These are phyloP conservation scores for Ambrosiella cleistominuta DNA, from an alignment of 2,329 filamentous ascomycete genomes.

Conservation along the genomic window DNA sequence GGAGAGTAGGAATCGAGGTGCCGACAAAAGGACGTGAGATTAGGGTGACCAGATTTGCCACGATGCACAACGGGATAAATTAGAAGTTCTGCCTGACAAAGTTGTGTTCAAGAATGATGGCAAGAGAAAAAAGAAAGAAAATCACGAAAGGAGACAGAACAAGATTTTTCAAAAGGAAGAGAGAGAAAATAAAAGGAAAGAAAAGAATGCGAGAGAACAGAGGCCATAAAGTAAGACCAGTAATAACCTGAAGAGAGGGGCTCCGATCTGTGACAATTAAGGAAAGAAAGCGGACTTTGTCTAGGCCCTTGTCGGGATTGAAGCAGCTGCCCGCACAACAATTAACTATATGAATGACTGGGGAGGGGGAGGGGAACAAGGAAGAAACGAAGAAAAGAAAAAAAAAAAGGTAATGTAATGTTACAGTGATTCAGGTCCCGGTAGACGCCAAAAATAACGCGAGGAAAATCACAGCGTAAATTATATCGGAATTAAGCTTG, in stretches of 20 bases:
- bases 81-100: background rate
- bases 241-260: background rate
- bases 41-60: background rate
- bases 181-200: background rate
- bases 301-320: constrained; percentile 1
- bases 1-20: background rate
- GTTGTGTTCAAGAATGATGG: background rate
- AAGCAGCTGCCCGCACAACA: constrained; percentile 3
- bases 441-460: too few relatives aligned
- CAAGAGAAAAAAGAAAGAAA: background rate
- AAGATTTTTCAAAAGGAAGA: background rate
- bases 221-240: background rate
- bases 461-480: too few relatives aligned
- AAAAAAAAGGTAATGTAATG: too few relatives aligned
- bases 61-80: background rate
- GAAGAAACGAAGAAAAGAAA: too few relatives aligned
- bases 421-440: too few relatives aligned
- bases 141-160: background rate
- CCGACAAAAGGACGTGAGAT: background rate
- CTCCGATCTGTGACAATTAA: constrained; percentile 7
- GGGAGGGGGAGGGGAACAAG: too few relatives aligned
- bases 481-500: too few relatives aligned
- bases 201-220: background rate
- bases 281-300: constrained; percentile 6
- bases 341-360: background rate